Percentiles rank a stretch among this genome's conserved stretches.
Evolutionary conservation across 768 basidiomycete species (phyloP).

Genomic region (Suillus spraguei): DNA sequence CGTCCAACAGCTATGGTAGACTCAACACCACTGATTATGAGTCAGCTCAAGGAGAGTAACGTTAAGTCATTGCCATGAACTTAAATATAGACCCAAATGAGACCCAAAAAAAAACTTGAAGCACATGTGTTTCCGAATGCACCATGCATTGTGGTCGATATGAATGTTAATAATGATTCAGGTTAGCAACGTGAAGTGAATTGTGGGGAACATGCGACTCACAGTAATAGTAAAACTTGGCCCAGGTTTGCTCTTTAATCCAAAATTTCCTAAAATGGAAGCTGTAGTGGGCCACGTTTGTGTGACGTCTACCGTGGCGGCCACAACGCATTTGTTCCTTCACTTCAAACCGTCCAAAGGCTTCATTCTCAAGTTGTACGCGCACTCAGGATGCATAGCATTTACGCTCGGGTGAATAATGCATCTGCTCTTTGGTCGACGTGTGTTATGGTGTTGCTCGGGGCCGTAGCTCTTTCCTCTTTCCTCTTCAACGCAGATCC

Average conservation of each 20-base stretch:
- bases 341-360: not conserved
- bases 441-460: conserved; percentile 72
- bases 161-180: not conserved
- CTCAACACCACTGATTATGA: not conserved
- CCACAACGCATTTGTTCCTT: not conserved
- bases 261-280: conserved; percentile 9
- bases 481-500: conserved; percentile 63
- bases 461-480: conserved; percentile 72
- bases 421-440: conserved; percentile 72
- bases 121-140: not conserved
- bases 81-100: not conserved
- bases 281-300: conserved; percentile 1
- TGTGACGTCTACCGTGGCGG: not conserved
- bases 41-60: not conserved
- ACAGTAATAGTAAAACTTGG: no score
- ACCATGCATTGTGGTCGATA: not conserved
- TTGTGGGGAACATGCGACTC: not conserved
- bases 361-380: no score
- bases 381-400: conserved; percentile 58
- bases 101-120: not conserved
- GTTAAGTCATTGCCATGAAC: not conserved
- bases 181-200: not conserved
- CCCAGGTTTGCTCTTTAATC: no score
- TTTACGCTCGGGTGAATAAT: conserved; percentile 73
- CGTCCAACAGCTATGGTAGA: not conserved